Evolutionary conservation across 331 rosid genomes (phyloP), one percentile per base, ranked within the genome.

Genomic region (Prunus yedoensis): DNA sequence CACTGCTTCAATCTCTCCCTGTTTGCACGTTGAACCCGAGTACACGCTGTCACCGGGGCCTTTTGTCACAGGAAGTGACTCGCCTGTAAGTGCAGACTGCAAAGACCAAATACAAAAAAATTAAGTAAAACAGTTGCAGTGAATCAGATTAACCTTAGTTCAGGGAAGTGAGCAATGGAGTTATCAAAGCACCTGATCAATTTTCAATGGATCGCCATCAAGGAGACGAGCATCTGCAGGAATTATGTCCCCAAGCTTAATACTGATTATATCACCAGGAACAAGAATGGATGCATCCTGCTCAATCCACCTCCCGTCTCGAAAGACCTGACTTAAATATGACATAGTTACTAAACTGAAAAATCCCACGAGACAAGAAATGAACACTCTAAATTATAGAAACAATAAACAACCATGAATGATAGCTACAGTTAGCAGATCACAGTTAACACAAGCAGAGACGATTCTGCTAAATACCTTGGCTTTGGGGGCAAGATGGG

Each of bases 191-290:
- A 88, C 97, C 96, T 92, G 97, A 76, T 92, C 97, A 76, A 92
- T 88, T 85, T 88, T 90, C 85, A 92, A 62, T 15, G 96, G 92
- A 85, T 92, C 96, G 16, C 96, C 97, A 4, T 90, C 90, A n/a
- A 92, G 97, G 52, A 92, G 87, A 80, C 97, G 97, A 52, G 93
- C 74, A 88, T 92, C 97, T 5, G 96, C 97, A 10, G 97, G 97
- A 85, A 92, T 70, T 66, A 92, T 92, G 81, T 92, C 97, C 13
- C 97, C 97, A 41, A 92, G 90, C 82, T 92, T 92, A 53, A 92
- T 86, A 38, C 91, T 90, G 70, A 92, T 81, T 71, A 92, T 79
- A 78, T 92, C 97, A 43, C 97, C 96, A 3, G 97, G 97, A 76
- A 92, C 96, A 69, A 92, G 89, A 83, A 92, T 66, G 57, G 89